Conservation (phyloP, 176 grass and related monocot genomes). For the Chrysopogon serrulatus region DNA sequence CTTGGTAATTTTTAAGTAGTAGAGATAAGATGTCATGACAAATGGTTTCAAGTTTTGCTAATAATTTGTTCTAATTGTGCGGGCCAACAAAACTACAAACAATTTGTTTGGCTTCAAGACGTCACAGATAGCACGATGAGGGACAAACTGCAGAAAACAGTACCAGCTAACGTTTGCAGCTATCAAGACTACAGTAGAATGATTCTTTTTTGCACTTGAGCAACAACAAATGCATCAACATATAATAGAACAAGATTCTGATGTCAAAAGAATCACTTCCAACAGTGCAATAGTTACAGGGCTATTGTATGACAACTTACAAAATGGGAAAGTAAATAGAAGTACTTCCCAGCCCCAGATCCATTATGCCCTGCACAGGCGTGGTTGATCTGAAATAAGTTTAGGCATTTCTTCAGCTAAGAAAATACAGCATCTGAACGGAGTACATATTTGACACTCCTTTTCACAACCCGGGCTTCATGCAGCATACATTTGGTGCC, state of each 20-base stretch:
- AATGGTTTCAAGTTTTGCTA: neutral
- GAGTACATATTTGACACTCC: constrained; percentile 76
- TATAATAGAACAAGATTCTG: neutral
- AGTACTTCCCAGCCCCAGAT: constrained; percentile 7
- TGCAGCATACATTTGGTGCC: constrained; percentile 95
- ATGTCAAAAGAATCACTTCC: neutral
- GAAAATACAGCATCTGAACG: constrained; percentile 82
- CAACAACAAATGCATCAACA: neutral
- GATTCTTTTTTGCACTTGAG: neutral
- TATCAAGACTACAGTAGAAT: neutral
- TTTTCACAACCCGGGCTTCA: constrained; percentile 80
- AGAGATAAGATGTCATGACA: neutral
- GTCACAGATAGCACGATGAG: neutral
- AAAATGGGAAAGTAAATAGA: neutral
- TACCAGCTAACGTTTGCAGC: neutral
- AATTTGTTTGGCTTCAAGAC: neutral
- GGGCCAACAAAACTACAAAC: neutral
- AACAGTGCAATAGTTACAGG: neutral
- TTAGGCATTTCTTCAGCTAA: constrained; percentile 17
- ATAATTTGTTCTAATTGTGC: neutral
- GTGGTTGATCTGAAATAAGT: neutral
- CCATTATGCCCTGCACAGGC: neutral
- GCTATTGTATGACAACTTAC: neutral
- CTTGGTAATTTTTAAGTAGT: too few species aligned
- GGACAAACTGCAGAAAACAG: neutral